Base-by-base conservation (phyloP, 306 rosid genomes). In the Castanea crenata region DNA sequence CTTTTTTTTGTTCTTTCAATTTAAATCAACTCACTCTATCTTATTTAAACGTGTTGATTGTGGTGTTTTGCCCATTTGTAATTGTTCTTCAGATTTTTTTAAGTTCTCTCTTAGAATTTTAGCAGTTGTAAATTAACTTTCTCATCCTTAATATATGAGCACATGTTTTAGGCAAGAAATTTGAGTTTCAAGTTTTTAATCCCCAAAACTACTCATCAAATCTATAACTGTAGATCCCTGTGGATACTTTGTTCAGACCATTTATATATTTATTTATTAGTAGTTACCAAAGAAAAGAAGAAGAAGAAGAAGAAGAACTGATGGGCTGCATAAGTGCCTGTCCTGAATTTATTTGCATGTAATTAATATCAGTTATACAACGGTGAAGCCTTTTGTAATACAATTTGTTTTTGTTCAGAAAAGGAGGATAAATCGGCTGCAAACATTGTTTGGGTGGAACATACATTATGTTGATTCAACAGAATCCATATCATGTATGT, bases 391-490 rank as follows among this genome's bases (percentile, higher is more conserved):
- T 80, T 76, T 38, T 7, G 8, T 67, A 6, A 46, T 77, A 12
- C 19, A 34, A 58, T 27, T 77, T 72, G 6, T 55, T 49, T 65
- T 64, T 74, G 78, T 79, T 38, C 94, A 92, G 98, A 91, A 91
- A 84, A 86, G 97, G 73, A 89, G 88, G 91, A 79, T 92, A 74
- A 85, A 56, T 77, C 91, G 95, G 72, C 87, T 94, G 81, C 90
- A 90, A 70, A 85, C 82, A 0, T 54, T 94, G 82, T 94, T 91
- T 81, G 88, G 89, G 71, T 94, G 97, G 98, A 82, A 85, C 74
- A 90, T 94, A 76, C 88, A 90, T 80, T 85, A 71, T 46, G 80
- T 91, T 79, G 93, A 92, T 82, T 88, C 97, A 77, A 89, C 98
- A 0, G 92, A 92, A 76, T 87, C 90, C 76, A 86, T 92, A 86